Evolutionary conservation across 2,329 filamentous ascomycete species (phyloP).

Genomic region (Onygenales sp.): DNA sequence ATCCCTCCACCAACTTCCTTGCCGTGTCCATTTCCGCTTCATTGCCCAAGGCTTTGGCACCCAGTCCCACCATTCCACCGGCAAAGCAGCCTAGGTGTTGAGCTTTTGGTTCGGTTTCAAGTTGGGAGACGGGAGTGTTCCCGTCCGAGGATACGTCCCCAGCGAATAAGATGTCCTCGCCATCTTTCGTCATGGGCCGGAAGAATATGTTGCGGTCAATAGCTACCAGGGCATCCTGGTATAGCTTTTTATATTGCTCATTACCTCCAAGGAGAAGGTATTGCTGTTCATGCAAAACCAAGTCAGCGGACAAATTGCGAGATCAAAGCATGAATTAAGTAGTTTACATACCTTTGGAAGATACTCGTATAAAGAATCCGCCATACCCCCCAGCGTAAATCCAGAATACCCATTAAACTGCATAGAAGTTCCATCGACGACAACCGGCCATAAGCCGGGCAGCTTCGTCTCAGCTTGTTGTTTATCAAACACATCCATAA

Average conservation of each 20-base stretch:
- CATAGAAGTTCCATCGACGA: slow-evolving; percentile 19
- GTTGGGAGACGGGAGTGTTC: slow-evolving; percentile 15
- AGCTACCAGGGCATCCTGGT: slow-evolving; percentile 56
- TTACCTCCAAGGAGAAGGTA: not conserved
- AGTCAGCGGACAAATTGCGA: not conserved
- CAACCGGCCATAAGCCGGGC: slow-evolving; percentile 28
- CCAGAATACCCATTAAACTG: slow-evolving; percentile 14
- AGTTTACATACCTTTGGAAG: slow-evolving; percentile 50
- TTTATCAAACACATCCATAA: slow-evolving; percentile 21
- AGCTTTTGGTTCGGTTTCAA: slow-evolving; percentile 28
- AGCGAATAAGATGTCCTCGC: slow-evolving; percentile 61
- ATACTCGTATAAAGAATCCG: slow-evolving; percentile 49
- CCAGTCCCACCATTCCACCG: slow-evolving; percentile 47
- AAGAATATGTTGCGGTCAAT: slow-evolving; percentile 66
- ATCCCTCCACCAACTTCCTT: slow-evolving; percentile 43
- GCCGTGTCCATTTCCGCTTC: slow-evolving; percentile 39
- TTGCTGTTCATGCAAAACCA: not conserved
- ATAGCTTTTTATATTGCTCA: slow-evolving; percentile 54
- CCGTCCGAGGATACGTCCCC: slow-evolving; percentile 43
- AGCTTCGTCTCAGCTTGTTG: slow-evolving; percentile 25
- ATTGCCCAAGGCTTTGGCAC: slow-evolving; percentile 40
- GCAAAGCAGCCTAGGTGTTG: slow-evolving; percentile 45
- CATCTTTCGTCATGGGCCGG: slow-evolving; percentile 60
- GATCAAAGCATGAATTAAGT: not conserved
- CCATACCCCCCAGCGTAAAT: slow-evolving; percentile 48